A percentile compares a stretch with the other conserved stretches of the same genome.
Conservation (phyloP, 1,284 basidiomycete species). For the Xanthoconium separans region DNA sequence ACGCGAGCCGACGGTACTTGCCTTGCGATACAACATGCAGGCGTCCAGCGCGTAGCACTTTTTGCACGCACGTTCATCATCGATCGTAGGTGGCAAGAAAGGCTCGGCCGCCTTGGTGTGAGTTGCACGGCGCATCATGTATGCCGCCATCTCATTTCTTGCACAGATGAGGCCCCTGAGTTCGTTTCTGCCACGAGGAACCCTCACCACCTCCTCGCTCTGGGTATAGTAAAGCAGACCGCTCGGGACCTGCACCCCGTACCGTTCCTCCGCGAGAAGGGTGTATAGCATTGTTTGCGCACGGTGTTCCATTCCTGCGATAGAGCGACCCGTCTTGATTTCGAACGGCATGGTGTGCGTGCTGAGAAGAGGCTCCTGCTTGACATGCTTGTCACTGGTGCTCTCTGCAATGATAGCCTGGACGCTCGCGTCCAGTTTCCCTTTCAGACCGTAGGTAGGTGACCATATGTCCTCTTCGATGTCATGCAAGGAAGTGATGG, state of each 20-base stretch:
- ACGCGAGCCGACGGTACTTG: conserved; percentile 32
- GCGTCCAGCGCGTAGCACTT: conserved; percentile 82
- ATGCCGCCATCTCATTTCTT: conserved; percentile 85
- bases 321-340: conserved; percentile 89
- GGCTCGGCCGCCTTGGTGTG: conserved; percentile 35
- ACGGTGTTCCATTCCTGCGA: conserved; percentile 86
- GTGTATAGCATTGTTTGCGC: conserved; percentile 99
- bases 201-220: conserved; percentile 81
- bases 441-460: conserved; percentile 92
- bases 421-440: conserved; percentile 92
- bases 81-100: conserved; percentile 86
- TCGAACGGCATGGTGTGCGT: conserved; percentile 78
- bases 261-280: conserved; percentile 87
- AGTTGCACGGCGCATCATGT: conserved; percentile 52
- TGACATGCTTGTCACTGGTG: conserved; percentile 21
- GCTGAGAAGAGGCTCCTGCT: conserved; percentile 15
- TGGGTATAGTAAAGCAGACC: conserved; percentile 96
- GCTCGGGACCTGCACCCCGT: conserved; percentile 66
- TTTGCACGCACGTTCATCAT: conserved; percentile 77
- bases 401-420: conserved; percentile 60
- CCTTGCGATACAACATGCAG: conserved; percentile 94
- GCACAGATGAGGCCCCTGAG: conserved; percentile 79
- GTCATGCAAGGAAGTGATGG: conserved; percentile 75
- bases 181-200: conserved; percentile 79
- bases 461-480: conserved; percentile 99